Evolutionary conservation across 768 basidiomycete genomes (phyloP).

Genomic region (Tephrocybe rancida): DNA sequence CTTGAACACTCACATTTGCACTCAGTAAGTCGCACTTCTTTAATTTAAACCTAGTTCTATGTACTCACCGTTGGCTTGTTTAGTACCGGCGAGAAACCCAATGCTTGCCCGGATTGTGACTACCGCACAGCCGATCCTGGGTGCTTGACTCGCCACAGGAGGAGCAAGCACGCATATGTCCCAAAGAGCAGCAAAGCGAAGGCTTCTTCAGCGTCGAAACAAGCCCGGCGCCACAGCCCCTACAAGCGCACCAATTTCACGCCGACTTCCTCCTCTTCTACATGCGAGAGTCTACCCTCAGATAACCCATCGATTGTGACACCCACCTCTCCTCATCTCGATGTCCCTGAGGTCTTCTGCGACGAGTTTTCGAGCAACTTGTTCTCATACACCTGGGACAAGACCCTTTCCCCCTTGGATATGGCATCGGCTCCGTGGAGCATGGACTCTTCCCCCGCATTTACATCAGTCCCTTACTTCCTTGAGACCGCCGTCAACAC

Average conservation of each 20-base stretch:
- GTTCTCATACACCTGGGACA: constrained; percentile 7
- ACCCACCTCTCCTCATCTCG: neutral
- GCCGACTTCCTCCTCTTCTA: neutral
- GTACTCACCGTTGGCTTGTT: neutral
- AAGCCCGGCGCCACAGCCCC: neutral
- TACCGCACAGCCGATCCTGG: constrained; percentile 30
- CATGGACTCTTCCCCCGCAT: neutral
- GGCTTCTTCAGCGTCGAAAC: neutral
- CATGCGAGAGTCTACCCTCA: neutral
- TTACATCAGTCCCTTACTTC: neutral
- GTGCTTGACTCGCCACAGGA: constrained; percentile 33
- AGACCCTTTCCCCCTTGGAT: neutral
- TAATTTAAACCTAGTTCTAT: neutral
- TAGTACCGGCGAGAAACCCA: constrained; percentile 30
- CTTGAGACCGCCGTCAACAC: neutral
- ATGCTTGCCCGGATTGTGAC: constrained; percentile 28
- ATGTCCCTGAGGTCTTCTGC: neutral
- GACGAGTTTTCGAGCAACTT: neutral
- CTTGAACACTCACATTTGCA: constrained; percentile 31
- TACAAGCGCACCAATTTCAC: neutral
- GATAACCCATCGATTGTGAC: neutral
- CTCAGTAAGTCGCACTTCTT: constrained; percentile 25
- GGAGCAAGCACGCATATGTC: constrained; percentile 22
- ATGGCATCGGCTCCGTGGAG: neutral
- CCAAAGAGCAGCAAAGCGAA: neutral